A percentile compares a stretch with the other conserved stretches of the same genome.
These are phyloP conservation scores for Parachlorella kessleri DNA, from an alignment of 139 green algal species.

Conservation along the genomic window DNA sequence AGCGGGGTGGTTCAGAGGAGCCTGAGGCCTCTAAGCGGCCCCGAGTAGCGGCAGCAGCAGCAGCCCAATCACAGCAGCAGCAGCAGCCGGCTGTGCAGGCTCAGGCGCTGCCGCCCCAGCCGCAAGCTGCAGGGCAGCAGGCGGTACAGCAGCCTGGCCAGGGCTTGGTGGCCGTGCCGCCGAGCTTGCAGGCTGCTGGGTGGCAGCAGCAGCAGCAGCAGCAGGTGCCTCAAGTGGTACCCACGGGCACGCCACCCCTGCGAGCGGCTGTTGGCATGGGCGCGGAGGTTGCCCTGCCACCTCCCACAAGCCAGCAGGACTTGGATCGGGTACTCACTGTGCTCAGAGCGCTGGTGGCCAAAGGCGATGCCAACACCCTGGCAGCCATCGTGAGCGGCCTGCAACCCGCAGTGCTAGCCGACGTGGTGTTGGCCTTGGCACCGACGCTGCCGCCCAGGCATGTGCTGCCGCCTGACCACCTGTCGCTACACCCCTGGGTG, in stretches of 20 bases:
- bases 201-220: constrained; percentile 16
- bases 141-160: not conserved
- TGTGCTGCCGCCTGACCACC: constrained; percentile 3
- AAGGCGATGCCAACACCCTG: constrained; percentile 27
- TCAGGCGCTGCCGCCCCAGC: too few relatives aligned
- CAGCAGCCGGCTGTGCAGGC: too few relatives aligned
- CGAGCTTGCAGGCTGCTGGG: not conserved
- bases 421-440: constrained; percentile 54
- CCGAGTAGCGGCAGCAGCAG: not conserved
- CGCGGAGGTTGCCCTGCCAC: not conserved
- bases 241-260: not conserved
- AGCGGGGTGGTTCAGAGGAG: not conserved
- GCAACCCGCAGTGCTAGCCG: constrained; percentile 45
- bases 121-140: not conserved
- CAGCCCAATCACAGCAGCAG: not conserved
- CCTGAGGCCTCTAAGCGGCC: not conserved
- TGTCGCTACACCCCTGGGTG: constrained; percentile 32
- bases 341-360: constrained; percentile 31
- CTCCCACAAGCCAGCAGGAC: constrained; percentile 28
- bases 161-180: too few relatives aligned
- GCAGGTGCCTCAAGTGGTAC: not conserved
- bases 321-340: constrained; percentile 31
- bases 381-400: constrained; percentile 35
- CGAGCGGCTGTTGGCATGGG: not conserved
- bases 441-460: constrained; percentile 34